Evolutionary conservation across 2,329 filamentous ascomycete species (phyloP), one percentile per base, ranked within the genome.

Genomic region (Pseudomassariella vexata): DNA sequence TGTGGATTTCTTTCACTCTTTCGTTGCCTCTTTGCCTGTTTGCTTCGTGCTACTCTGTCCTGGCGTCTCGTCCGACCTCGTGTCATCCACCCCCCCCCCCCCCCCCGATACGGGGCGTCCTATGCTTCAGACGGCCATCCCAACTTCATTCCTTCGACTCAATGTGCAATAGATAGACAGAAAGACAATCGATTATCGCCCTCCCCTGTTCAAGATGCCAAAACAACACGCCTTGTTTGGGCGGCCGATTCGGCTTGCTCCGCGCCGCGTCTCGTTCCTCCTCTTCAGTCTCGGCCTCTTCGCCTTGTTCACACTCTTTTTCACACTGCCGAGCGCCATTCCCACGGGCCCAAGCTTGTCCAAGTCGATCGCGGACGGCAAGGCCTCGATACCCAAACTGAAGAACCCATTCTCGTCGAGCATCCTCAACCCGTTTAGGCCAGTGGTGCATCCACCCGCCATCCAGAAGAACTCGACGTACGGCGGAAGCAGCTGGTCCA

Each of bases 401-500:
- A 67, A 63, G 36, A 57, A 60, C 39, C 60, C 63, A 20, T 42
- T 64, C 19, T 63, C 66, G 30, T 71, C 63, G 49, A 73, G 59
- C 45, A 62, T 65, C 14, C 59, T 73, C 44, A 82, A 81, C 45
- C 82, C 80, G 0, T 89, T 90, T 56, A 71, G 73, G 24, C 73
- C 75, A 24, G 73, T 79, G 14, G 72, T 78, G 9, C 86, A 94
- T 55, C 73, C 78, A 39, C 83, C 84, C 12, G 76, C 81, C 3
- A 72, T 79, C 32, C 82, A 89, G 55, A 76, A 78, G 41, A 86
- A 90, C 56, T 89, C 85, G 52, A 84, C 82, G 5, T 80, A 76
- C 52, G 83, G 81, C 30, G 84, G 83, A 39, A 80, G 83, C 20
- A 80, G 79, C 38, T 96, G 90, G 90, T 85, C 87, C 60, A 80